phyloP scores from a whole-genome alignment of 2,329 filamentous ascomycete species.

The Fusarium sp. region DNA sequence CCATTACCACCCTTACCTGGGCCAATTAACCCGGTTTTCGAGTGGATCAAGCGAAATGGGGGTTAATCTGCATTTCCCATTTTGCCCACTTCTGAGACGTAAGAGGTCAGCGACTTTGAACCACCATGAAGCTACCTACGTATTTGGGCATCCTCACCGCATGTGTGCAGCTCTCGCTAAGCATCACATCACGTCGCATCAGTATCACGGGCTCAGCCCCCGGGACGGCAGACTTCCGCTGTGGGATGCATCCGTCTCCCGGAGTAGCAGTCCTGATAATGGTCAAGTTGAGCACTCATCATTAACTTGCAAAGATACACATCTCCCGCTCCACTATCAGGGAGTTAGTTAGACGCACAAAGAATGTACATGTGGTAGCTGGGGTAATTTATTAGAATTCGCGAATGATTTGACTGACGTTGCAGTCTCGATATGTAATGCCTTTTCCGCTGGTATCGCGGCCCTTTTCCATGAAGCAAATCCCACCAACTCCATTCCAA shows the following conservation, averaged over 20 bases:
- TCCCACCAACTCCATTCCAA: conserved; percentile 34
- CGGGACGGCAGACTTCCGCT: conserved; percentile 2
- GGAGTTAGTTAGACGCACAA: conserved; percentile 1
- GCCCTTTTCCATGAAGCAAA: conserved; percentile 28
- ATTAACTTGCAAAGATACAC: neutral
- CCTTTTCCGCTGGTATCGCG: conserved; percentile 2
- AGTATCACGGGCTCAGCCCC: conserved; percentile 5
- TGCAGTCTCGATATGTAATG: conserved; percentile 17
- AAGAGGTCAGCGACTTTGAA: conserved; percentile 28
- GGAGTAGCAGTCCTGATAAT: neutral
- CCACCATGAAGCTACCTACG: conserved; percentile 17
- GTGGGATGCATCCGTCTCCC: neutral
- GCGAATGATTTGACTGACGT: conserved; percentile 1
- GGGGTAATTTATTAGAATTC: conserved; percentile 17
- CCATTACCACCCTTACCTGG: conserved; percentile 3
- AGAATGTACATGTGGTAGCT: neutral
- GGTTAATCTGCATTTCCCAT: conserved; percentile 39
- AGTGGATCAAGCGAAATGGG: conserved; percentile 33
- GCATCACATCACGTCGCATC: conserved; percentile 22
- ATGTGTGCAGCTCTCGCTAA: conserved; percentile 11
- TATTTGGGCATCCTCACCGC: conserved; percentile 30
- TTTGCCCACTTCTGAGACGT: conserved; percentile 34
- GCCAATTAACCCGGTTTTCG: conserved; percentile 40
- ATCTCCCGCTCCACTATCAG: conserved; percentile 4
- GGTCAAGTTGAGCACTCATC: neutral